Percentiles rank a stretch among this genome's conserved stretches.
These are phyloP conservation scores for Ceratobasidium sp. DNA, from an alignment of 1,284 basidiomycete genomes.

Conservation along the genomic window DNA sequence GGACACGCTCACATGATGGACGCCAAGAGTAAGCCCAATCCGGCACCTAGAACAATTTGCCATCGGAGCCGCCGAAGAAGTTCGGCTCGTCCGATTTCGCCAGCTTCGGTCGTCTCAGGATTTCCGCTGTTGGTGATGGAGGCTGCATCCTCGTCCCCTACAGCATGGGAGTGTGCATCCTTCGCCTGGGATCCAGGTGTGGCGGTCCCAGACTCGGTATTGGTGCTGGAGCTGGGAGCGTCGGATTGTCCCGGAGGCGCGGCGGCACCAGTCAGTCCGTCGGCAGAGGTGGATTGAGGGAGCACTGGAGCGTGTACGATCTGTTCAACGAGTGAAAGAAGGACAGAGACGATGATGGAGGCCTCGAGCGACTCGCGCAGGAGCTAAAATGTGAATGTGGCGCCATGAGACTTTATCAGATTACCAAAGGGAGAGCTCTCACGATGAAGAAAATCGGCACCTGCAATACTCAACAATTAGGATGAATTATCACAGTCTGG, in stretches of 20 bases:
- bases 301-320: conserved; percentile 58
- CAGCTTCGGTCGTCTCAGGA: conserved; percentile 61
- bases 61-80: conserved; percentile 56
- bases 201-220: conserved; percentile 1
- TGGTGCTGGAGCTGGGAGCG: conserved; percentile 21
- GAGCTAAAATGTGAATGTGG: conserved; percentile 52
- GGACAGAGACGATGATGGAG: conserved; percentile 86
- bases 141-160: background rate
- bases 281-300: conserved; percentile 54
- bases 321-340: conserved; percentile 85
- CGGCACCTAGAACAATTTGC: conserved; percentile 45
- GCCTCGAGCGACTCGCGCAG: conserved; percentile 92
- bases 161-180: background rate
- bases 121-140: background rate
- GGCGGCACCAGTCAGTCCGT: conserved; percentile 44
- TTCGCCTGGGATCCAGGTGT: conserved; percentile 24
- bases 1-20: conserved; percentile 19
- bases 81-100: conserved; percentile 72
- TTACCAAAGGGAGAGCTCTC: conserved; percentile 12
- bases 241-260: conserved; percentile 42
- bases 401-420: conserved; percentile 37
- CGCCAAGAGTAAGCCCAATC: conserved; percentile 50
- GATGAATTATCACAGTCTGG: background rate
- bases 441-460: conserved; percentile 84
- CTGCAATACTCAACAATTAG: conserved; percentile 61